phyloP scores from a whole-genome alignment of 768 basidiomycete species.

The Chiua virens region DNA sequence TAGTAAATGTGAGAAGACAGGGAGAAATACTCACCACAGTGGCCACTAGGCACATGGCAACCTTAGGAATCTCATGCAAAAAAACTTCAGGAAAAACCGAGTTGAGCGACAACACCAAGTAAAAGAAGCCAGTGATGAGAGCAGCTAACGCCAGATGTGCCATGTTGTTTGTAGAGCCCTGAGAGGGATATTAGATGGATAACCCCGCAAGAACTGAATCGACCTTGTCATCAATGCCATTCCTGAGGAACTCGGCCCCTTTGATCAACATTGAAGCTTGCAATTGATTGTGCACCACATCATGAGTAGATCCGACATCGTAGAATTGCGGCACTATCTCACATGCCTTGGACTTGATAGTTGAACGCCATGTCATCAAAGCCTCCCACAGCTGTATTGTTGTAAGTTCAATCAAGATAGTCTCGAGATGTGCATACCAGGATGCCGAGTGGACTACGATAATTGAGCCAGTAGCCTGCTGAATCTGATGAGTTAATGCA shows the following conservation, averaged over 20 bases:
- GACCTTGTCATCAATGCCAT: background rate
- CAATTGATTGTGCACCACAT: background rate
- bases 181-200: background rate
- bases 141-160: background rate
- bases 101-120: background rate
- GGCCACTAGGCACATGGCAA: background rate
- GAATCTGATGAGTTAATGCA: background rate
- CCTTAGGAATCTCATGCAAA: background rate
- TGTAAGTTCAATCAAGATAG: background rate
- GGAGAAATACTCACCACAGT: slow-evolving; percentile 14
- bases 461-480: background rate
- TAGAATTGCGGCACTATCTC: background rate
- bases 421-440: background rate
- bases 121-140: background rate
- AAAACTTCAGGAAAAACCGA: background rate
- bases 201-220: background rate
- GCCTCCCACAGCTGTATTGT: background rate
- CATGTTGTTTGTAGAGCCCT: background rate
- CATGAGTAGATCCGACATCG: background rate
- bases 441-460: background rate
- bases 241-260: background rate
- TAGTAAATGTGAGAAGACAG: background rate
- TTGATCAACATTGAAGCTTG: background rate
- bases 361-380: background rate
- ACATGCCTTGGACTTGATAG: background rate